Base-by-base conservation (phyloP, 345 rosid genomes). In the Rhizophora apiculata region DNA sequence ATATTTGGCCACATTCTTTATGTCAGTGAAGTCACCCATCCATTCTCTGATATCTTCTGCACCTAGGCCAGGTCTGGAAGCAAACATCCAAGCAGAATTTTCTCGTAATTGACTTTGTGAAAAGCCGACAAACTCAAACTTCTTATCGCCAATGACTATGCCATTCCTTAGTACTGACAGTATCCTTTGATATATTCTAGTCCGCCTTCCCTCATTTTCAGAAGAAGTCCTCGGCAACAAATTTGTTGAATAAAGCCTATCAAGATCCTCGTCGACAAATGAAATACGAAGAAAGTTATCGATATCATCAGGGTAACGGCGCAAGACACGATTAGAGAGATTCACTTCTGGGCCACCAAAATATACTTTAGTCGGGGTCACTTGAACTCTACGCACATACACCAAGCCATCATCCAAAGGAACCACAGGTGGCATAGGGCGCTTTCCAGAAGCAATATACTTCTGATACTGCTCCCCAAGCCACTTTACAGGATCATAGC, bases 41-140 rank as follows among this genome's bases (percentile, higher is more conserved):
- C 77, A 66, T 7, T 30, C 68, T 77, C 91, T 76, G 18, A 86
- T 88, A 48, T 37, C 60, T 18, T 62, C 74, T 15, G 89, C 82
- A 0, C 75, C 83, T 19, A 83, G 76, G 52, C 78, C 81, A 2
- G 67, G 65, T 54, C 57, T 79, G 2, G 88, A 79, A 19, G 93
- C 90, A 77, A 88, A 86, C 90, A 88, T 86, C 93, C 93, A 86
- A 6, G 75, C 72, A 0, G 93, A 84, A 62, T 72, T 80, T 19
- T 84, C 93, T 16, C 85, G 66, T 19, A 88, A 6, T 16, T 88
- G 88, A 68, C 85, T 81, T 2, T 76, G 61, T 2, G 90, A 88
- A 51, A 85, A 88, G 49, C 86, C 93, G 4, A 88, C 84, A 79
- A 88, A 88, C 69, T 88, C 87, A 34, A 84, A 79, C 65, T 60